Base-by-base conservation (phyloP, 208 protist genomes). In the Blastocrithidia nonstop region DNA sequence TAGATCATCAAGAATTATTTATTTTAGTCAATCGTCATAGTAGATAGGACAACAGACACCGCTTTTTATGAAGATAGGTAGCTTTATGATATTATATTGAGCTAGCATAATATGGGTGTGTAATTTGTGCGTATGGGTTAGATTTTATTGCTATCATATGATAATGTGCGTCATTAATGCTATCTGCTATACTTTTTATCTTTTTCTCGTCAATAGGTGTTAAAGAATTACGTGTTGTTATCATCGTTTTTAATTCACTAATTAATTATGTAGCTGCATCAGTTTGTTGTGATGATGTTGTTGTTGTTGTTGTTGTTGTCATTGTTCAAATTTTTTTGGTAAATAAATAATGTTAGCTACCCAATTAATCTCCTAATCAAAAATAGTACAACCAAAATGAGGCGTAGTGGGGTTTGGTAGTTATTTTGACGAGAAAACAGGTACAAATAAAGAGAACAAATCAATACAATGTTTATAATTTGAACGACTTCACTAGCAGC, bases 31-130 rank as follows among this genome's bases (percentile, higher is more conserved):
- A 71, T 6, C 82, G 65, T 78, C 82, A 91, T 48, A 75, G 44
- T 35, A 88, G 36, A 50, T 91, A 91, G 11, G 77, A 56, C 5
- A 91, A 42, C 2, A 77, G 44, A 43, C 77, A 91, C 11, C 82
- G 76, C 56, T 91, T 91, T 44, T 81, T 69, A 16, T 78, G 66
- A 48, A 91, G 53, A 33, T 54, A 79, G 51, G 80, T 87, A 15
- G 77, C 66, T 13, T 62, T 59, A 51, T 83, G 74, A 60, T 84
- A 88, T 32, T 55, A 48, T 31, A 75, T 61, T 0, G 77, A 72
- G 46, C 77, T 78, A 17, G 67, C 61, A 63, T 86, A 91, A 61
- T 78, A 88, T 0, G 77, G 73, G 46, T 86, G 62, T 13, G 57
- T 45, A 11, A 62, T 39, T 54, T 87, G 74, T 15, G 68, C 73